Conservation (phyloP, 2,329 filamentous ascomycete species). For the Fusarium chuoi region DNA sequence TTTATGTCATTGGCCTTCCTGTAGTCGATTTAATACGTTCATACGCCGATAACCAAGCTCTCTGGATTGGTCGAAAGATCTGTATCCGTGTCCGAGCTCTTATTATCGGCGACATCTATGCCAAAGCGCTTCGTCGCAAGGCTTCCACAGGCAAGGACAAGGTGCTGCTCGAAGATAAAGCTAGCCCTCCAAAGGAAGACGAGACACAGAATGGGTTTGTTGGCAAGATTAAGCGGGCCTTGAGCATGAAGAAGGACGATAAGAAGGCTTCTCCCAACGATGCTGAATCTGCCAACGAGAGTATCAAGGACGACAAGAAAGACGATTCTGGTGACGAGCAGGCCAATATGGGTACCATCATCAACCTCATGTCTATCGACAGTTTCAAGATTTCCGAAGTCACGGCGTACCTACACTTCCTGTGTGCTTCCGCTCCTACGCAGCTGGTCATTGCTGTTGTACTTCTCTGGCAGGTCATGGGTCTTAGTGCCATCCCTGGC, state of each 20-base stretch:
- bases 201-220: conserved; percentile 54
- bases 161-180: conserved; percentile 67
- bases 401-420: conserved; percentile 92
- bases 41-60: conserved; percentile 82
- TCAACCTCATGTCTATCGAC: conserved; percentile 99
- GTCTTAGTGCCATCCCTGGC: conserved; percentile 91
- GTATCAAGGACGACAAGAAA: conserved; percentile 51
- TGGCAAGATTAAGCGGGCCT: conserved; percentile 63
- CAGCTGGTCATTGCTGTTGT: conserved; percentile 84
- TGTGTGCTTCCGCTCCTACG: conserved; percentile 91
- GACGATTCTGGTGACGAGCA: conserved; percentile 68
- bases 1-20: conserved; percentile 92
- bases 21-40: conserved; percentile 84
- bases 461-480: conserved; percentile 89
- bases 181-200: conserved; percentile 50
- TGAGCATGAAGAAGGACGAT: conserved; percentile 70
- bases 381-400: conserved; percentile 98
- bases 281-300: conserved; percentile 49
- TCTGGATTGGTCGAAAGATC: conserved; percentile 94
- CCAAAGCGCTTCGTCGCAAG: conserved; percentile 91
- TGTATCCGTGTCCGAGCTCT: conserved; percentile 94
- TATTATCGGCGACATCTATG: conserved; percentile 96
- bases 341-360: conserved; percentile 96
- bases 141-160: conserved; percentile 82
- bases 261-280: conserved; percentile 52